Evolutionary conservation across 768 basidiomycete genomes (phyloP).

Genomic region (Termitomyces sp.): DNA sequence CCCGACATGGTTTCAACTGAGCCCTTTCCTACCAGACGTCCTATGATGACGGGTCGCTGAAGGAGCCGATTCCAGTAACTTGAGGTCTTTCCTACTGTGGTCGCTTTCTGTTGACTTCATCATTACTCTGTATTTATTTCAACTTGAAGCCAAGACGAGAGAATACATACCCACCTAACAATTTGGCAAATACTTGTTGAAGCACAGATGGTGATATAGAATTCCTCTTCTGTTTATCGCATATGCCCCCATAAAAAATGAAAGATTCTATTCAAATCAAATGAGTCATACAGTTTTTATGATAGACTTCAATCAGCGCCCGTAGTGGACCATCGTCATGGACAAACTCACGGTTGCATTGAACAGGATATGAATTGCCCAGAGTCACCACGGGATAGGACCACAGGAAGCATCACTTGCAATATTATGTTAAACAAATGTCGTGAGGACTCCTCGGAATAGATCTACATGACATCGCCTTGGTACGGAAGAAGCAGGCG

Average conservation of each 20-base stretch:
- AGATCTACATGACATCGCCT: not conserved
- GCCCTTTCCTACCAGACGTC: not conserved
- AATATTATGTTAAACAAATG: not conserved
- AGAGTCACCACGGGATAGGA: not conserved
- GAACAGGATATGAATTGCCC: not conserved
- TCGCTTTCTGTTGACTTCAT: not conserved
- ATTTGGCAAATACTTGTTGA: not conserved
- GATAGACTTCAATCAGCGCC: not conserved
- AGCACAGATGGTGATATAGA: not conserved
- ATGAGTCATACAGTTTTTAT: not conserved
- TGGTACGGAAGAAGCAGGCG: conserved; percentile 4
- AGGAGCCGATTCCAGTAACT: not conserved
- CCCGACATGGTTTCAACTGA: not conserved
- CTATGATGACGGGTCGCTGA: not conserved
- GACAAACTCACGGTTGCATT: not conserved
- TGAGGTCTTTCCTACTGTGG: no score
- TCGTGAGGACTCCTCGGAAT: conserved; percentile 5
- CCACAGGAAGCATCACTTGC: conserved; percentile 1
- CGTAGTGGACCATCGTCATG: no score
- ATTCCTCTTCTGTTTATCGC: not conserved
- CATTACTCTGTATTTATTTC: not conserved
- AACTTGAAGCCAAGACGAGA: no score
- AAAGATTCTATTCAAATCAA: not conserved
- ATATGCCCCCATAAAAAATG: not conserved
- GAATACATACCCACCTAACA: not conserved